Percentiles rank a stretch among this genome's conserved stretches.
Evolutionary conservation across 768 basidiomycete species (phyloP).

Genomic region (Leccinum olivaceopallidum): DNA sequence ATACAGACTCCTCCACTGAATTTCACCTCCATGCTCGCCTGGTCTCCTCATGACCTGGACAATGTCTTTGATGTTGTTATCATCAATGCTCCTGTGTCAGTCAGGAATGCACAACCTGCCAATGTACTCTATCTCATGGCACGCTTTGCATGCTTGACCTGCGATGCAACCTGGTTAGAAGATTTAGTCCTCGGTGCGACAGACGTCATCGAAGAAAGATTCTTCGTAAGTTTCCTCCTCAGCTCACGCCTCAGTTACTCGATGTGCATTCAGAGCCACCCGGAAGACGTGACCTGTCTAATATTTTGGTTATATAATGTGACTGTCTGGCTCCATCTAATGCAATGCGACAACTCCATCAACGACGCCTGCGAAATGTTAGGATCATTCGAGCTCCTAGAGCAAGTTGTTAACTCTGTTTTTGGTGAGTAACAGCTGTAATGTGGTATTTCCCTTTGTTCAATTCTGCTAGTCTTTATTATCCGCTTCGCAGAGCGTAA

Average conservation of each 20-base stretch:
- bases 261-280: slow-evolving; percentile 55
- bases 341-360: slow-evolving; percentile 82
- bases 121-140: slow-evolving; percentile 89
- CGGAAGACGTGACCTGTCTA: slow-evolving; percentile 83
- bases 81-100: slow-evolving; percentile 66
- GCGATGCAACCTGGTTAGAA: slow-evolving; percentile 90
- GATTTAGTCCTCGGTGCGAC: slow-evolving; percentile 90
- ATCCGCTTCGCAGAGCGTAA: slow-evolving; percentile 89
- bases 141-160: slow-evolving; percentile 90
- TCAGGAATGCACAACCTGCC: slow-evolving; percentile 82
- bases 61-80: slow-evolving; percentile 82
- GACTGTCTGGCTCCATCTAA: slow-evolving; percentile 86
- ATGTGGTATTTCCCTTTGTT: slow-evolving; percentile 3
- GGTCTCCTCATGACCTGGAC: slow-evolving; percentile 77
- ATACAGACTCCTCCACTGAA: slow-evolving; percentile 69
- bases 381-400: slow-evolving; percentile 81
- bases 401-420: slow-evolving; percentile 92
- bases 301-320: slow-evolving; percentile 96
- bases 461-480: slow-evolving; percentile 70
- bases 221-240: slow-evolving; percentile 68
- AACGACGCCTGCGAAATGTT: slow-evolving; percentile 80
- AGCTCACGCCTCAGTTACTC: slow-evolving; percentile 9
- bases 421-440: slow-evolving; percentile 59
- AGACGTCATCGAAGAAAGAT: slow-evolving; percentile 87
- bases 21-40: slow-evolving; percentile 91